Evolutionary conservation across 2,329 filamentous ascomycete genomes (phyloP), one percentile per base, ranked within the genome.

Genomic region (Ascochyta lentis): DNA sequence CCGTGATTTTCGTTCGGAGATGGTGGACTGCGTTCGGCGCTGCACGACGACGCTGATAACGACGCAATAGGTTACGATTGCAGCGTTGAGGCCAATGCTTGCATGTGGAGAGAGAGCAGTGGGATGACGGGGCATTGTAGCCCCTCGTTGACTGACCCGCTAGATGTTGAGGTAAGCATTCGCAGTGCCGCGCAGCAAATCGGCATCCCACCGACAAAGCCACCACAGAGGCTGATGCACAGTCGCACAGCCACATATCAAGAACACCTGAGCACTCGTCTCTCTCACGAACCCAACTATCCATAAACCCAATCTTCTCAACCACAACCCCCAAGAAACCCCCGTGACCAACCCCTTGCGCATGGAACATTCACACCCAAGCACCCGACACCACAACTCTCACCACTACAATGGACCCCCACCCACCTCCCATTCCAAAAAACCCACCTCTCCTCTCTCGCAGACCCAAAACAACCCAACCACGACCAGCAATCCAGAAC

Each of bases 181-280:
- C 27, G 6, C 31, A 34, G 31, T 9, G 15, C 19, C 12, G 42
- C 26, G 41, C 35, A 13, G 10, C 34, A 45, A 34, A 27, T 45
- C 49, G 41, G 41, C 41, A 45, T 6, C 16, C 16, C 16, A 16
- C 16, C 16, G 16, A 16, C 16, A 16, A 16, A 16, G 16, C 16
- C 16, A 16, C 16, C 16, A 16, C 16, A 16, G 16, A 16, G 16
- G 16, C 16, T 16, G 16, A 16, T 16, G 16, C 16, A 52, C 24
- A 6, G 34, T 19, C 41, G 41, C 49, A 52, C 49, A 52, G 49
- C 49, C 49, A 52, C 49, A 52, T 45, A 45, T 46, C 49, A 52
- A 45, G 15, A 23, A n/a, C 8, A 15, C n/a, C 0, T n/a, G 2
- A 19, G 27, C 33, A 27, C 10, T 12, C 3, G 9, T 15, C 7